Evolutionary conservation across 2,329 filamentous ascomycete species (phyloP).

Genomic region (Xylaria sp.): DNA sequence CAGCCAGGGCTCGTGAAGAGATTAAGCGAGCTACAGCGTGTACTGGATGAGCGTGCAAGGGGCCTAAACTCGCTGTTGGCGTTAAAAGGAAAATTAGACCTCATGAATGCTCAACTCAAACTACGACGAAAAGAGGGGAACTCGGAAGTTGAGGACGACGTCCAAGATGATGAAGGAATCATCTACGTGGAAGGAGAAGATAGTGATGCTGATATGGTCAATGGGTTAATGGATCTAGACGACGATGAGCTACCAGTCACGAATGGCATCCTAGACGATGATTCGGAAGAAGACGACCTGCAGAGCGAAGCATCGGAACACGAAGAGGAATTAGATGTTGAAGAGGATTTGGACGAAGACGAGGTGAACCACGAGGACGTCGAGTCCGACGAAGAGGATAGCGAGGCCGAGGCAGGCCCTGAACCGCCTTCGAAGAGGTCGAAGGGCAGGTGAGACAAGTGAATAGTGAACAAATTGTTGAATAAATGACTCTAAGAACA

Average conservation of each 20-base stretch:
- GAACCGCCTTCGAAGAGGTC: constrained; percentile 57
- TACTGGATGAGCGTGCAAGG: constrained; percentile 85
- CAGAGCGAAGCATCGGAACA: constrained; percentile 54
- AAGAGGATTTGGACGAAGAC: constrained; percentile 65
- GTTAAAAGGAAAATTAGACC: constrained; percentile 94
- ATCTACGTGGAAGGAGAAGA: constrained; percentile 90
- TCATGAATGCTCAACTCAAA: constrained; percentile 90
- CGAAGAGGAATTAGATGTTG: constrained; percentile 59
- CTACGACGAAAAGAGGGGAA: constrained; percentile 75
- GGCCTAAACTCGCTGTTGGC: constrained; percentile 84
- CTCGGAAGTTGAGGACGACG: constrained; percentile 63
- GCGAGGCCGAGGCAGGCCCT: constrained; percentile 60
- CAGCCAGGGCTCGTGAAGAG: constrained; percentile 85
- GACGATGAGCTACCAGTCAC: constrained; percentile 67
- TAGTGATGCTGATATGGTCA: constrained; percentile 59
- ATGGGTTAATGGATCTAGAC: constrained; percentile 62
- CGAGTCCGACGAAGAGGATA: constrained; percentile 67
- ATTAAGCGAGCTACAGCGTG: constrained; percentile 82
- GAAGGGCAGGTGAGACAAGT: constrained; percentile 50
- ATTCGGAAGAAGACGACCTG: constrained; percentile 69
- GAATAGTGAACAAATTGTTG: constrained; percentile 39
- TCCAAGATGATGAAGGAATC: constrained; percentile 73
- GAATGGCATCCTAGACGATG: constrained; percentile 65
- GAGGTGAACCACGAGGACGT: constrained; percentile 69
- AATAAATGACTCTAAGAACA: constrained; percentile 35